Evolutionary conservation across 2,329 filamentous ascomycete species (phyloP), one percentile per base, ranked within the genome.

Genomic region (Rhynchosporium secalis): DNA sequence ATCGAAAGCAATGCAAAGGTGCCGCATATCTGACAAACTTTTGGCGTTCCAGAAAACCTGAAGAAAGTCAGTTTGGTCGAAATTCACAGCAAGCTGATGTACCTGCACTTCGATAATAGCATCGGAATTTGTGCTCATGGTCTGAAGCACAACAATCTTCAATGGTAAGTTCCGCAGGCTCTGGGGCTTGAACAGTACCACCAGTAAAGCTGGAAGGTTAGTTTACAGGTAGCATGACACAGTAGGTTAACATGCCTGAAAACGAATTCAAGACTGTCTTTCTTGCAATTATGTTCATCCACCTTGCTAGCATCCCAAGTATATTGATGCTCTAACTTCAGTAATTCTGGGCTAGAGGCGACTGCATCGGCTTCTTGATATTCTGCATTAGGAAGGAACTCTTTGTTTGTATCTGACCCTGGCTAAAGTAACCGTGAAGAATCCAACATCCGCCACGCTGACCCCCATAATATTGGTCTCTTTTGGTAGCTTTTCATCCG

Each of bases 71-170:
- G 9, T 36, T 10, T 36, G 9, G 33, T 10, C 33, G 6, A 36
- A 6, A 36, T 36, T 6, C 9, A 36, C 33, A 36, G 33, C 6
- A 10, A 10, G 6, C 9, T 36, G 33, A 15, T 46, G 52, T 38
- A 66, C 64, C 59, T 41, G 62, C 52, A n/a, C 33, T 45, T 26
- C 62, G 36, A 28, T 62, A 49, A 49, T 56, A 33, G 15, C 58
- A 66, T 2, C n/a, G 7, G 28, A 62, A 52, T 9, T 2, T 29
- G 48, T 41, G 26, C 13, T 43, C 3, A 2, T 36, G 9, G 5
- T 36, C 33, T 36, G 6, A 5, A 36, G 9, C 33, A 36, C 9
- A 36, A 6, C 5, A 20, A 20, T 20, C 20, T 20, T 20, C 20
- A 1, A 20, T 1, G 20, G 20, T 20, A 20, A 20, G 20, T 10